A percentile compares a stretch with the other conserved stretches of the same genome.
phyloP scores from a whole-genome alignment of 306 rosid genomes.

The Amphicarpaea edgeworthii region DNA sequence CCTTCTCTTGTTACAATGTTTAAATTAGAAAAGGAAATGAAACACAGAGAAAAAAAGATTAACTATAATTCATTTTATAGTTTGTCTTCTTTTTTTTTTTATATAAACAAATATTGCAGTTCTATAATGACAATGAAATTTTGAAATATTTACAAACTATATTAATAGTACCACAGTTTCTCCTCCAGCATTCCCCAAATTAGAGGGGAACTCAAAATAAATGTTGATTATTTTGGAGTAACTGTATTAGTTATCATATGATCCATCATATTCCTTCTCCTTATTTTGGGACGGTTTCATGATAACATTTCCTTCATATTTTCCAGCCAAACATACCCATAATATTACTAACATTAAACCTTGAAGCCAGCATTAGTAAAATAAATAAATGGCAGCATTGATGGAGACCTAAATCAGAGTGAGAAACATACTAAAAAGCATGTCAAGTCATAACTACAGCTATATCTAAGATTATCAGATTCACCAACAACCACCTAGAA shows the following conservation, averaged over 20 bases:
- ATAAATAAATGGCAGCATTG: background rate
- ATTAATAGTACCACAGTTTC: background rate
- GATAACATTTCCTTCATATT: constrained; percentile 2
- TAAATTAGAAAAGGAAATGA: too few species aligned
- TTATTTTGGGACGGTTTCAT: constrained; percentile 20
- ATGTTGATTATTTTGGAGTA: constrained; percentile 20
- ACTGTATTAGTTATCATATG: background rate
- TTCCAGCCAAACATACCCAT: constrained; percentile 10
- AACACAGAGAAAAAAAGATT: background rate
- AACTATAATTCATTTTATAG: constrained; percentile 15
- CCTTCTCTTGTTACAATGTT: too few species aligned
- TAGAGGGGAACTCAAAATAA: background rate
- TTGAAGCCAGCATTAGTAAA: background rate
- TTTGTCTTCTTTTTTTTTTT: background rate
- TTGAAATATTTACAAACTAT: background rate
- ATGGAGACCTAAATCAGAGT: constrained; percentile 8
- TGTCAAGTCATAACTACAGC: background rate
- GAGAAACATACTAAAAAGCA: background rate
- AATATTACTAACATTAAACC: background rate
- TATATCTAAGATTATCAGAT: constrained; percentile 8
- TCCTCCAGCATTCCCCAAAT: constrained; percentile 13
- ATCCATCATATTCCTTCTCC: constrained; percentile 2
- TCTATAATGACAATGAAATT: background rate
- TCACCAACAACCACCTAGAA: background rate
- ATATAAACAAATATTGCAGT: background rate